These are phyloP conservation scores for Pythium monospermum DNA, from an alignment of 352 stramenopile species.

Conservation along the genomic window DNA sequence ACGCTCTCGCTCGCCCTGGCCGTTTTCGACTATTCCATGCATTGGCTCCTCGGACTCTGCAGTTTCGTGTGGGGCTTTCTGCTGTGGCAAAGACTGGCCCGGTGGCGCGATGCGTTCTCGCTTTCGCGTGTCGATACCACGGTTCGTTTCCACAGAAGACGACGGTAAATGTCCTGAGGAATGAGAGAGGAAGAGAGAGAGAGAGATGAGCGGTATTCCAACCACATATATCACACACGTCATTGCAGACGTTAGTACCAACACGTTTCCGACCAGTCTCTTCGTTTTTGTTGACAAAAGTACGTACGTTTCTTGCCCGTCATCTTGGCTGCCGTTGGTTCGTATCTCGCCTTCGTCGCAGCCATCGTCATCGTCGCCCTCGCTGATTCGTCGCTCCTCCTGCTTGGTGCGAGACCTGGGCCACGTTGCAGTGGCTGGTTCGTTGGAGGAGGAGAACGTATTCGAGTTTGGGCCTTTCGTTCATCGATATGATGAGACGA, in stretches of 20 bases:
- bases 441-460: conserved; percentile 29
- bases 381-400: conserved; percentile 19
- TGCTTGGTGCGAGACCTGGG: conserved; percentile 21
- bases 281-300: background rate
- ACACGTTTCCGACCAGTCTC: background rate
- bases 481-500: conserved; percentile 20
- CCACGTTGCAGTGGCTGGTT: conserved; percentile 16
- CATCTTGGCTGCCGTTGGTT: background rate
- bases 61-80: no score
- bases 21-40: no score
- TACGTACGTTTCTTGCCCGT: conserved; percentile 20
- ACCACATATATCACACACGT: no score
- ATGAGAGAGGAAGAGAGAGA: background rate
- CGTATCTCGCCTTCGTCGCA: background rate
- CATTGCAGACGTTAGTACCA: no score
- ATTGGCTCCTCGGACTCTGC: no score
- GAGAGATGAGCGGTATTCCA: no score
- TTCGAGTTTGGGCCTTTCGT: conserved; percentile 32
- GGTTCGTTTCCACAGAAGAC: background rate
- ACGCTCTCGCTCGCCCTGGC: no score
- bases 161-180: background rate
- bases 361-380: background rate
- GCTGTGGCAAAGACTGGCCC: background rate
- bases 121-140: background rate
- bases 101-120: conserved; percentile 5